A percentile compares a stretch with the other conserved stretches of the same genome.
These are phyloP conservation scores for Skeletonema grethae DNA, from an alignment of 108 stramenopile species.

Conservation along the genomic window DNA sequence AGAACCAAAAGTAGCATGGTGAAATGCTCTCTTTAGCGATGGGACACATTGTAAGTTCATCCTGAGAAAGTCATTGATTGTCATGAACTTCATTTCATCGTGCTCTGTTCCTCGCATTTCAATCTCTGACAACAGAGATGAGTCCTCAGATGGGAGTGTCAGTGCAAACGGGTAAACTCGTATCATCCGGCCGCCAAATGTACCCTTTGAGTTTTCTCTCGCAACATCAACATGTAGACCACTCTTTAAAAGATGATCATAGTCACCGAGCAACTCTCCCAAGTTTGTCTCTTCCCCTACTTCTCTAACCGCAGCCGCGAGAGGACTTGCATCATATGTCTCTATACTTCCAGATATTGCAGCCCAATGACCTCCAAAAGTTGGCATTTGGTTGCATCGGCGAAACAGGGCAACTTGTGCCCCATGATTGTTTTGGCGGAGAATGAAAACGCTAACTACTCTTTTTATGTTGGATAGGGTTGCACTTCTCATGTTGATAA, in stretches of 20 bases:
- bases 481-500: not conserved
- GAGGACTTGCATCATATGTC: slow-evolving; percentile 44
- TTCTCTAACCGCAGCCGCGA: slow-evolving; percentile 52
- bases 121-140: slow-evolving; percentile 8
- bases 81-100: slow-evolving; percentile 46
- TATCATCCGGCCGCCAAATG: slow-evolving; percentile 45
- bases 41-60: slow-evolving; percentile 45
- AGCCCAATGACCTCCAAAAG: slow-evolving; percentile 53
- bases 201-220: slow-evolving; percentile 15
- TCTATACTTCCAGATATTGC: slow-evolving; percentile 54
- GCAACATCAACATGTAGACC: slow-evolving; percentile 52
- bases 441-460: slow-evolving; percentile 48
- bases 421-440: slow-evolving; percentile 20
- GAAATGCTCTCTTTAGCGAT: slow-evolving; percentile 50
- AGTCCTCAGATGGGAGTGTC: slow-evolving; percentile 18
- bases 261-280: slow-evolving; percentile 9
- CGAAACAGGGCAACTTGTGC: slow-evolving; percentile 31
- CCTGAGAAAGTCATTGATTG: slow-evolving; percentile 40
- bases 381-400: slow-evolving; percentile 53
- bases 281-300: slow-evolving; percentile 57
- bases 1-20: slow-evolving; percentile 55
- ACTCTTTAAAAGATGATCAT: slow-evolving; percentile 3
- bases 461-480: slow-evolving; percentile 26
- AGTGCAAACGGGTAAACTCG: slow-evolving; percentile 61
- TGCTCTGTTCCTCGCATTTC: slow-evolving; percentile 58